Evolutionary conservation across 2,329 filamentous ascomycete species (phyloP), one percentile per base, ranked within the genome.

Genomic region (Didymella keratinophila): DNA sequence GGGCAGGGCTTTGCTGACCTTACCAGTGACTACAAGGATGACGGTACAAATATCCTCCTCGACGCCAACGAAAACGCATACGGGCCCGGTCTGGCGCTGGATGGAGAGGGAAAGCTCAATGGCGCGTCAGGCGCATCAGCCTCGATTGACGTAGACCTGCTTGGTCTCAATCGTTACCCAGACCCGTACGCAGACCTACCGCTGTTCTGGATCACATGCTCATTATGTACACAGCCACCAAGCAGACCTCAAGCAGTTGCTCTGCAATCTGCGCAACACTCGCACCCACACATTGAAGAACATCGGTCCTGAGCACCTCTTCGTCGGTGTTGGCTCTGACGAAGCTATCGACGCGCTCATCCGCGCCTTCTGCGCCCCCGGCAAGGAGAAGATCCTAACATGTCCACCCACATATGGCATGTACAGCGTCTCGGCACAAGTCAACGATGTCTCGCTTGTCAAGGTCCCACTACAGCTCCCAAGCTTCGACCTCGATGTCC

Each of bases 51-150:
- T 73, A 88, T 98, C 71, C 89, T 99, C 51, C 90, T 99, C 66
- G 95, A 99, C 76, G 95, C 95, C 69, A 99, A 99, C 73, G 95
- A 99, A 81, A 99, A 99, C 74, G 93, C 95, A 59, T 97, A 90
- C 71, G 95, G 95, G 0, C 94, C 95, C 0, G 89, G 91, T 1
- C 81, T 97, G 47, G 80, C 83, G 2, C 68, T 88, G 47, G 78
- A 78, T 28, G 69, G 73, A 1, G 72, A 83, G 39, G 80, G 82
- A 11, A 80, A 82, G 48, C 78, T 85, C 41, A 79, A 79, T 63
- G 78, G 78, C 57, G 50, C 34, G 28, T 46, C 45, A 11, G 44
- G 42, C 30, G 42, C 46, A 16, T 66, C 68, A 62, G 75, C 77
- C 4, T 81, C 83, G 27, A 82, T 88, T 20, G 80, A 88, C 59